A percentile compares a stretch with the other conserved stretches of the same genome.
These are phyloP conservation scores for Platanthera zijinensis DNA, from an alignment of 106 monocot species.

Conservation along the genomic window DNA sequence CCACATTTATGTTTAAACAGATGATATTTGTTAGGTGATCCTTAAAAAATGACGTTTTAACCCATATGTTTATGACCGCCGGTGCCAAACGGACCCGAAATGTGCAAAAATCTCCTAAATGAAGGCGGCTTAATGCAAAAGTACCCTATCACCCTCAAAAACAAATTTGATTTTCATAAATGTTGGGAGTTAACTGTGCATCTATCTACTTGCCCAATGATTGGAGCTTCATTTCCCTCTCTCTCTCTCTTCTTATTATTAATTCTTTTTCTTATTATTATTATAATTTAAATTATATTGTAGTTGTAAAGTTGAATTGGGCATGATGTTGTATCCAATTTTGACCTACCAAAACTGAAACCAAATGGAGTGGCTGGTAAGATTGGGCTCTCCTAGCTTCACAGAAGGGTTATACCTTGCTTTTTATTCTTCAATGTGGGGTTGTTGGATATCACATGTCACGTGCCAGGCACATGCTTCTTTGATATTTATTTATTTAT, in stretches of 20 bases:
- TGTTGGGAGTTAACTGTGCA: background rate
- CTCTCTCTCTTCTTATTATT: background rate
- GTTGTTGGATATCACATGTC: background rate
- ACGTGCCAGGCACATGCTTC: too few species aligned
- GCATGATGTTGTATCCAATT: background rate
- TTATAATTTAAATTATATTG: background rate
- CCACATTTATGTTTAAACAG: too few species aligned
- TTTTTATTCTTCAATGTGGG: background rate
- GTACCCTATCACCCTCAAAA: background rate
- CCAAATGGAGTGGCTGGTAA: background rate
- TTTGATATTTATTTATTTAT: too few species aligned
- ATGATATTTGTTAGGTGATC: too few species aligned
- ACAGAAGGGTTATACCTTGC: conserved; percentile 4
- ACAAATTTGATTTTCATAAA: background rate
- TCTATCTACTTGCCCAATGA: background rate
- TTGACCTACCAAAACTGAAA: background rate
- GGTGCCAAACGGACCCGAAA: too few species aligned
- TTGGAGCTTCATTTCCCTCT: background rate
- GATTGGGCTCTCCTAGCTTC: conserved; percentile 2
- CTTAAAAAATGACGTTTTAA: too few species aligned
- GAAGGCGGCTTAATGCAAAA: too few species aligned
- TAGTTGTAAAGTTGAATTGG: background rate
- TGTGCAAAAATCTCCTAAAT: too few species aligned
- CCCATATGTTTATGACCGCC: too few species aligned
- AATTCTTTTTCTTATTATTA: too few species aligned